These are phyloP conservation scores for Rhipidocladum racemiflorum DNA, from an alignment of 176 grass and related monocot genomes.

Conservation along the genomic window DNA sequence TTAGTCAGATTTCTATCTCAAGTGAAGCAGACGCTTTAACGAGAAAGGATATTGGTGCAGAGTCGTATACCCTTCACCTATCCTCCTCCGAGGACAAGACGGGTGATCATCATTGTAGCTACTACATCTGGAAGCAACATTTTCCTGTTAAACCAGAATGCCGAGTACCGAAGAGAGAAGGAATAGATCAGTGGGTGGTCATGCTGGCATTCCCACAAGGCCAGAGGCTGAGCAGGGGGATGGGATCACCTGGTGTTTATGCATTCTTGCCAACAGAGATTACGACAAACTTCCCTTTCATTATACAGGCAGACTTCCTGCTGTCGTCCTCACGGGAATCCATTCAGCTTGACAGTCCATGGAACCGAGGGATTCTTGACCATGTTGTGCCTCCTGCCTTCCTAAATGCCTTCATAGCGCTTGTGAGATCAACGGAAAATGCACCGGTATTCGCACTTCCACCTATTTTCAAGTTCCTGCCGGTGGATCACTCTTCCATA, in stretches of 20 bases:
- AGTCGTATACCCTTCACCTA: constrained; percentile 46
- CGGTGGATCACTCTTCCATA: constrained; percentile 22
- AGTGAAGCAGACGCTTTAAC: constrained; percentile 36
- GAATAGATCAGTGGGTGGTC: constrained; percentile 40
- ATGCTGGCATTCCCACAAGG: constrained; percentile 51
- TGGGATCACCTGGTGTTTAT: constrained; percentile 39
- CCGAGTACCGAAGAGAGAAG: constrained; percentile 16
- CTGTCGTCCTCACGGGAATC: constrained; percentile 52
- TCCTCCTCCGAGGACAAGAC: constrained; percentile 30
- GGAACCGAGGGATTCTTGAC: constrained; percentile 52
- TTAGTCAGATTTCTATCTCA: constrained; percentile 46
- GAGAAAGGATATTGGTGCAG: constrained; percentile 33
- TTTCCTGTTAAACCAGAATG: constrained; percentile 43
- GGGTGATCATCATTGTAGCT: constrained; percentile 28
- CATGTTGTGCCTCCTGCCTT: constrained; percentile 47
- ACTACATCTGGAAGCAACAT: constrained; percentile 54
- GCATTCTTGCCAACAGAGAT: constrained; percentile 60
- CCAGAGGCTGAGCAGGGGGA: constrained; percentile 28
- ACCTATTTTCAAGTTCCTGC: constrained; percentile 51
- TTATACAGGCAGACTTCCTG: constrained; percentile 60
- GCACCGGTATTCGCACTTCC: constrained; percentile 30
- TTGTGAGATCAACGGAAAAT: constrained; percentile 25
- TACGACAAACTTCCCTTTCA: constrained; percentile 52
- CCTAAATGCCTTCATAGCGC: constrained; percentile 38
- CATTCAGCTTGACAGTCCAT: constrained; percentile 39